phyloP scores from a whole-genome alignment of 805 yeast genomes.

The Vanderwaltozyma yarrowii region DNA sequence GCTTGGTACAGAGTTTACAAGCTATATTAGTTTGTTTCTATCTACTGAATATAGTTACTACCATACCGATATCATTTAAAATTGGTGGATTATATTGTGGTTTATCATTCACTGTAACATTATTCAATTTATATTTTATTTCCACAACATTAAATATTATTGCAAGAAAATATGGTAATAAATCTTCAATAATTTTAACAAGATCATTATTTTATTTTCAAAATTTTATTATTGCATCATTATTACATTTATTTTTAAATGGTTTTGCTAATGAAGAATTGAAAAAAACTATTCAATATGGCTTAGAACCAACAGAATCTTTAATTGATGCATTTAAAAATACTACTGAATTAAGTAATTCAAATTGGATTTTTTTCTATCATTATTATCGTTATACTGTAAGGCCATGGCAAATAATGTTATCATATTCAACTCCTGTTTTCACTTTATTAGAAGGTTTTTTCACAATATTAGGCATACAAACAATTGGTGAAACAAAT shows the following conservation, averaged over 20 bases:
- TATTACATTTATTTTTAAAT: constrained; percentile 59
- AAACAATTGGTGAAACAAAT: constrained; percentile 78
- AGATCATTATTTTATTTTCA: constrained; percentile 62
- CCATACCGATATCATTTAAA: constrained; percentile 89
- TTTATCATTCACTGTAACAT: constrained; percentile 65
- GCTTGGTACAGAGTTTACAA: constrained; percentile 18
- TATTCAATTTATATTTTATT: constrained; percentile 58
- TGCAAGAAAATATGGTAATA: constrained; percentile 19
- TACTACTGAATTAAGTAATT: constrained; percentile 6
- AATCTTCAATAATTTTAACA: constrained; percentile 20
- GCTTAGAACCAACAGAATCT: constrained; percentile 18
- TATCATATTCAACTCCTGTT: constrained; percentile 76
- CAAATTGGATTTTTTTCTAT: constrained; percentile 20
- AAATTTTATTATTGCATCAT: constrained; percentile 71
- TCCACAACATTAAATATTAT: constrained; percentile 64
- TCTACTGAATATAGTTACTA: constrained; percentile 56
- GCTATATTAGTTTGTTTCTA: constrained; percentile 46
- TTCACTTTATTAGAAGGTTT: constrained; percentile 89
- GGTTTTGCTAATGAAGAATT: constrained; percentile 35
- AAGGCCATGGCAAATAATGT: constrained; percentile 58
- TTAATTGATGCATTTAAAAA: constrained; percentile 14
- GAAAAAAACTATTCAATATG: constrained; percentile 12
- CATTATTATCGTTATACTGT: constrained; percentile 33
- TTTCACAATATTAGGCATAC: constrained; percentile 84
- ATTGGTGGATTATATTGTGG: constrained; percentile 91